phyloP scores from a whole-genome alignment of 352 stramenopile genomes.

The Thraustochytrium sp. region DNA sequence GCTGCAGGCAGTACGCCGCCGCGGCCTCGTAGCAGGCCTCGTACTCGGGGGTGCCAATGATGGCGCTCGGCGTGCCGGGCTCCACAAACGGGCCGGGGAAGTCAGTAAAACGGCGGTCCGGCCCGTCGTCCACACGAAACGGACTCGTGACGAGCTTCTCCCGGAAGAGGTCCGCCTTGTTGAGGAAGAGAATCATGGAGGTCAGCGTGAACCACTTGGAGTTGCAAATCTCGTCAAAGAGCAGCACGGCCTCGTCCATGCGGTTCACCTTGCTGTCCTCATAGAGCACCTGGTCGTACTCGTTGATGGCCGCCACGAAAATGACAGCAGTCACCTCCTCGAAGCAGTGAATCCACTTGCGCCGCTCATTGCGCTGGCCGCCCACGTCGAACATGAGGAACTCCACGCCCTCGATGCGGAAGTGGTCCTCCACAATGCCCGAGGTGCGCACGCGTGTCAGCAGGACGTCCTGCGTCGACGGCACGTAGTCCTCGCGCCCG shows the following conservation, averaged over 20 bases:
- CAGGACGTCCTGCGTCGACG: conserved; percentile 52
- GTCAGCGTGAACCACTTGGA: conserved; percentile 58
- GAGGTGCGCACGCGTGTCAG: conserved; percentile 52
- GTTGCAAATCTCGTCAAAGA: conserved; percentile 66
- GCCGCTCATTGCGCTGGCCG: conserved; percentile 64
- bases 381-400: conserved; percentile 68
- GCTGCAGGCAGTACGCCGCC: conserved; percentile 51
- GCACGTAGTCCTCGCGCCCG: conserved; percentile 50
- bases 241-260: conserved; percentile 59
- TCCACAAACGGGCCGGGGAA: conserved; percentile 9
- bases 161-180: conserved; percentile 61
- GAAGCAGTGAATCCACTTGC: conserved; percentile 71
- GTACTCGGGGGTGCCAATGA: conserved; percentile 43
- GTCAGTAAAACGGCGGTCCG: conserved; percentile 30
- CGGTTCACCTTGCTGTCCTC: conserved; percentile 61
- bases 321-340: conserved; percentile 61
- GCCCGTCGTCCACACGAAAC: conserved; percentile 45
- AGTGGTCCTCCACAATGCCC: conserved; percentile 57
- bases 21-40: conserved; percentile 51
- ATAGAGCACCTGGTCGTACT: conserved; percentile 63
- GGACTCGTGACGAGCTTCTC: conserved; percentile 53
- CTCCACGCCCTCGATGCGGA: conserved; percentile 57
- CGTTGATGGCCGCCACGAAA: conserved; percentile 68
- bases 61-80: neutral
- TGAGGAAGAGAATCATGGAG: conserved; percentile 65